These are phyloP conservation scores for Penicillium sp. DNA, from an alignment of 2,329 filamentous ascomycete genomes.

Conservation along the genomic window DNA sequence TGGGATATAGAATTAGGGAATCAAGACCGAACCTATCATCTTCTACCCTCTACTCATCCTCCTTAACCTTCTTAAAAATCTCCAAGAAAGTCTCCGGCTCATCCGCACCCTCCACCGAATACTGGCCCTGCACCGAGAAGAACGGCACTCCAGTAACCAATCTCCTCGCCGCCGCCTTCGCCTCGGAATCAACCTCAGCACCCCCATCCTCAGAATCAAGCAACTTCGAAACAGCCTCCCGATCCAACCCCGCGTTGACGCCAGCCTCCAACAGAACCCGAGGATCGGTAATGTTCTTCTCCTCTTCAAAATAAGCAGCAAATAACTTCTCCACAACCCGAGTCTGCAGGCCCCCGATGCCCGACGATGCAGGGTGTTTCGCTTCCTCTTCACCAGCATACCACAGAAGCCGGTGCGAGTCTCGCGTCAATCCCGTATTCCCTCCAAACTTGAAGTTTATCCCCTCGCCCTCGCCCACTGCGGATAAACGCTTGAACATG, in stretches of 20 bases:
- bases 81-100: constrained; percentile 66
- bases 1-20: not conserved
- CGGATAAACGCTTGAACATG: constrained; percentile 58
- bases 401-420: constrained; percentile 75
- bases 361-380: constrained; percentile 21
- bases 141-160: constrained; percentile 69
- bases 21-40: too few relatives aligned
- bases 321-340: constrained; percentile 63
- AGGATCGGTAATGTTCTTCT: constrained; percentile 61
- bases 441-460: constrained; percentile 72
- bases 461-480: constrained; percentile 63
- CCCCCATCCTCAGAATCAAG: constrained; percentile 56
- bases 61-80: constrained; percentile 62
- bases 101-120: constrained; percentile 69
- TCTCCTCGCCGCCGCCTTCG: constrained; percentile 51
- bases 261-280: constrained; percentile 55
- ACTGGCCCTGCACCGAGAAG: constrained; percentile 68
- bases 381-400: constrained; percentile 57
- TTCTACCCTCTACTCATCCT: constrained; percentile 19
- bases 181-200: constrained; percentile 57
- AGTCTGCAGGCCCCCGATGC: constrained; percentile 53
- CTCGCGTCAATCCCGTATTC: constrained; percentile 71
- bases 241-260: constrained; percentile 54
- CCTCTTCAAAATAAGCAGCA: constrained; percentile 63
- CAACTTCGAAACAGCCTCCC: constrained; percentile 54